phyloP scores from a whole-genome alignment of 768 basidiomycete genomes.

The Agaricus blazei region DNA sequence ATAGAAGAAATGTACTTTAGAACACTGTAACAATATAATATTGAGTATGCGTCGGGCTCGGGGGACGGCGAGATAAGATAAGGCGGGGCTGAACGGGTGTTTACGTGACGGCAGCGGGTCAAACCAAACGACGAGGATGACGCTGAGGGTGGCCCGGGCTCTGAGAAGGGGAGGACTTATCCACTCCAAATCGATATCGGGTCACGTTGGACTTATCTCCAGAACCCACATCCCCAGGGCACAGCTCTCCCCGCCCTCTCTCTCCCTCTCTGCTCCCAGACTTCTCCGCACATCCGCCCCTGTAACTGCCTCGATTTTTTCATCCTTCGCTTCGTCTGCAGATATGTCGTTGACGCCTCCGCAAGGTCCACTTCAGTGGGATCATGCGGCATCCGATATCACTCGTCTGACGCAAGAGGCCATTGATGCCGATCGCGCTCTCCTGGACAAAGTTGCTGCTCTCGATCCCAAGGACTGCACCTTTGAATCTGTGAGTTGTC shows the following conservation, averaged over 20 bases:
- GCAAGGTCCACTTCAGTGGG: conserved; percentile 62
- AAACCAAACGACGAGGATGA: conserved; percentile 6
- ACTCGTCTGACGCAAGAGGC: conserved; percentile 49
- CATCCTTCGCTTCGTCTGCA: conserved; percentile 17
- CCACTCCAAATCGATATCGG: conserved; percentile 28
- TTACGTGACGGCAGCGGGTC: neutral
- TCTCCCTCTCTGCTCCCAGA: conserved; percentile 19
- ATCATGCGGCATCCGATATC: conserved; percentile 60
- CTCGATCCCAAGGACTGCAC: conserved; percentile 52
- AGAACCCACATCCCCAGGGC: neutral
- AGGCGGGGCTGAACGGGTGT: neutral
- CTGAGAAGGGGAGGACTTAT: neutral
- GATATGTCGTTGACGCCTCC: conserved; percentile 57
- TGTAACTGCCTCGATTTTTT: conserved; percentile 20
- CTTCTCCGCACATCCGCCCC: neutral
- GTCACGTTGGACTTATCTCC: conserved; percentile 35
- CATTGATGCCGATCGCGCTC: conserved; percentile 49
- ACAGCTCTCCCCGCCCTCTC: conserved; percentile 20
- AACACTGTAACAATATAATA: neutral
- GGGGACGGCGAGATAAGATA: conserved; percentile 12
- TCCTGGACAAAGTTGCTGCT: conserved; percentile 56
- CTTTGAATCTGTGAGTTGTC: conserved; percentile 58
- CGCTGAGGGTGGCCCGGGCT: conserved; percentile 3
- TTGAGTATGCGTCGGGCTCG: neutral
- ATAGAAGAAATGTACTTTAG: neutral